Evolutionary conservation across 169 alveolate species (phyloP).

Genomic region (Ichthyophthirius multifiliis): DNA sequence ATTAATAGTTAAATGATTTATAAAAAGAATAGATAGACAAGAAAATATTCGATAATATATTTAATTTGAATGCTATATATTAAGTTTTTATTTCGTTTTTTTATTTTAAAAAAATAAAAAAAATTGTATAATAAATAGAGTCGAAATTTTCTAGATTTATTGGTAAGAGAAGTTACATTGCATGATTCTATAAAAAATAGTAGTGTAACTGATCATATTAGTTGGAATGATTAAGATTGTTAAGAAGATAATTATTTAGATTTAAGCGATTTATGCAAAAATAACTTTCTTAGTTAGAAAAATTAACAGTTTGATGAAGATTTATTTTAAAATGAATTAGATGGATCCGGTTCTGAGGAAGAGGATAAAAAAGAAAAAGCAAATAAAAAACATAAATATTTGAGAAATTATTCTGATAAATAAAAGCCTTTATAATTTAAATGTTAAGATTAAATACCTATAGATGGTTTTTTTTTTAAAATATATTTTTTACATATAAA

Average conservation of each 20-base stretch:
- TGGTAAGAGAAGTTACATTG: constrained; percentile 4
- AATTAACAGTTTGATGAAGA: background rate
- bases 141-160: background rate
- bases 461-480: background rate
- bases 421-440: background rate
- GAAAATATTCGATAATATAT: too few species aligned
- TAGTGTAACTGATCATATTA: background rate
- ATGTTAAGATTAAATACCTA: background rate
- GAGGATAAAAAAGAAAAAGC: background rate
- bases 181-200: constrained; percentile 15
- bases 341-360: background rate
- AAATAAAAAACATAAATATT: background rate
- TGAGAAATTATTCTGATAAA: background rate
- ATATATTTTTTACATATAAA: too few species aligned
- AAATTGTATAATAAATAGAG: background rate
- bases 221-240: constrained; percentile 1
- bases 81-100: background rate
- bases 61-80: background rate
- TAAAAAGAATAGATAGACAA: too few species aligned
- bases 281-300: background rate
- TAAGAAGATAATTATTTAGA: background rate
- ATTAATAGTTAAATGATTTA: background rate
- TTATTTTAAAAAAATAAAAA: background rate
- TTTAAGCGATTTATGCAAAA: background rate
- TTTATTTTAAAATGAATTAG: background rate